Conservation (phyloP, 192 early-diverging fungal genomes). For the Backusella circina region DNA sequence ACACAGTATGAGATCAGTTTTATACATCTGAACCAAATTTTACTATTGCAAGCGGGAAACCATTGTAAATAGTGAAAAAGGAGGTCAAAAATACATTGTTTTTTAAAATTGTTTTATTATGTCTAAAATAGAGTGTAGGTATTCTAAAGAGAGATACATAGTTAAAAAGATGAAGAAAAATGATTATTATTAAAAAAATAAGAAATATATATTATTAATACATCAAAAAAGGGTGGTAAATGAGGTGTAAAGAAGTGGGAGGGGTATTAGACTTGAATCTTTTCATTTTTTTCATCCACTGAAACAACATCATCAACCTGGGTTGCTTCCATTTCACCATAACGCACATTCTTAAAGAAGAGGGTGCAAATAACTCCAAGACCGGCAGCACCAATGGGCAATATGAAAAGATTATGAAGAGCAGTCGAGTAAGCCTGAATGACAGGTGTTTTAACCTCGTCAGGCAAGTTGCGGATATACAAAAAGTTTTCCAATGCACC, state of each 20-base stretch:
- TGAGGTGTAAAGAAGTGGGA: neutral
- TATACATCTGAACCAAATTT: no score
- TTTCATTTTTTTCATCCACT: neutral
- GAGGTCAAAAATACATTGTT: no score
- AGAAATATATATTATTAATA: neutral
- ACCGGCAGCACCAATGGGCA: slow-evolving; percentile 19
- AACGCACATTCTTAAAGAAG: slow-evolving; percentile 21
- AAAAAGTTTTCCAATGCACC: slow-evolving; percentile 14
- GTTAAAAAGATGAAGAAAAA: neutral
- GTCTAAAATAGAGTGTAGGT: neutral
- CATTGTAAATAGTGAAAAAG: no score
- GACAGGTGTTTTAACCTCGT: neutral
- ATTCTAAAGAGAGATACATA: neutral
- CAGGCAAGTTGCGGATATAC: slow-evolving; percentile 5
- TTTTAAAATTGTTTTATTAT: neutral
- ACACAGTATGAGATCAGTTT: no score
- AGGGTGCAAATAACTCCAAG: slow-evolving; percentile 14
- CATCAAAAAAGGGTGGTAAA: neutral
- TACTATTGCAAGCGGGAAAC: no score
- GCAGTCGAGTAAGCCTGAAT: slow-evolving; percentile 14
- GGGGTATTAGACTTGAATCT: neutral
- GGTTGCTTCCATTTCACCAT: neutral
- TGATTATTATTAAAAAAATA: neutral
- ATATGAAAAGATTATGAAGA: slow-evolving; percentile 21
- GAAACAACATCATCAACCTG: neutral